Evolutionary conservation across 164 flowering plant genomes (phyloP).

Genomic region (Chloranthus sessilifolius): DNA sequence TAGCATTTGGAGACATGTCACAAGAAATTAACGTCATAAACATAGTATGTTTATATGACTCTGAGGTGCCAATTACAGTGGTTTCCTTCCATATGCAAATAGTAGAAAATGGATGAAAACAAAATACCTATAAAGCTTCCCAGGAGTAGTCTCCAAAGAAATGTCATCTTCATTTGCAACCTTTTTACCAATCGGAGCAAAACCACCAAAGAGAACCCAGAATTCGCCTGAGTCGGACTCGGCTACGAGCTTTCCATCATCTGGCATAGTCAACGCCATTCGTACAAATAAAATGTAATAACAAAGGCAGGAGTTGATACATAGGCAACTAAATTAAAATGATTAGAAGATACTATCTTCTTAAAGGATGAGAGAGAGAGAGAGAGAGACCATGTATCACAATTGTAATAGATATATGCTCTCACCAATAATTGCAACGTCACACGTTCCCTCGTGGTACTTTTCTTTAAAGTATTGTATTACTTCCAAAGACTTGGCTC

Average conservation of each 20-base stretch:
- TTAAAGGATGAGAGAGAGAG: neutral
- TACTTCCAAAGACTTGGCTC: slow-evolving; percentile 98
- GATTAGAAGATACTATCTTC: neutral
- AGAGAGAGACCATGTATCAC: neutral
- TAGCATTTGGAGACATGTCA: no score
- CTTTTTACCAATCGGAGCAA: slow-evolving; percentile 97
- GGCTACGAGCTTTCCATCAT: slow-evolving; percentile 91
- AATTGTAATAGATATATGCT: slow-evolving; percentile 2
- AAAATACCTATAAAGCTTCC: slow-evolving; percentile 72
- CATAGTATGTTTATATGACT: no score
- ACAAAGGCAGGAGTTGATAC: neutral
- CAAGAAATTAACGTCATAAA: no score
- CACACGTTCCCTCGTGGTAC: slow-evolving; percentile 89
- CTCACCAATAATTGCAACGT: slow-evolving; percentile 95
- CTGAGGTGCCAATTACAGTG: neutral
- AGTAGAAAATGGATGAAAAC: neutral
- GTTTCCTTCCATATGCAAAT: neutral
- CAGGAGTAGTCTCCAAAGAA: slow-evolving; percentile 69
- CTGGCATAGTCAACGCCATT: slow-evolving; percentile 29
- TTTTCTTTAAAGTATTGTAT: slow-evolving; percentile 88
- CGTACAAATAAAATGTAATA: neutral
- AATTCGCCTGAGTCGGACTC: slow-evolving; percentile 98
- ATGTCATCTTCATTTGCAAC: slow-evolving; percentile 79
- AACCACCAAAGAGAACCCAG: slow-evolving; percentile 98
- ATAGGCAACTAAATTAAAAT: neutral